Conservation (phyloP, 805 yeast genomes). For the Saturnispora silvae region DNA sequence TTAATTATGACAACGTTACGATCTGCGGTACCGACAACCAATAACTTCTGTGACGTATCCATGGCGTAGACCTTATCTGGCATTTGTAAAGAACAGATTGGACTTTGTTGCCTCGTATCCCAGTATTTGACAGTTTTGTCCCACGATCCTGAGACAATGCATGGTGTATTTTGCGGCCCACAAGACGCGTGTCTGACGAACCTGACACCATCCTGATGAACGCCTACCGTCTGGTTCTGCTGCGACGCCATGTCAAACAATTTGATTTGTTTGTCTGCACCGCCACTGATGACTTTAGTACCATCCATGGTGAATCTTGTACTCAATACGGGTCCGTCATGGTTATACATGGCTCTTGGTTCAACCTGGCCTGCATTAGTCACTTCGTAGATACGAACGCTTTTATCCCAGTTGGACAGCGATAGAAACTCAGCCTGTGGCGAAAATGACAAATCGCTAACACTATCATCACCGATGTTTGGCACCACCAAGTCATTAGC, state of each 20-base stretch:
- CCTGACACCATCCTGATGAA: conserved; percentile 73
- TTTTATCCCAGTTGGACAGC: conserved; percentile 89
- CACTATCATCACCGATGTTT: conserved; percentile 87
- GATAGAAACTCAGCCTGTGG: conserved; percentile 76
- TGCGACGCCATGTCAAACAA: conserved; percentile 74
- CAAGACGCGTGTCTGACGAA: conserved; percentile 68
- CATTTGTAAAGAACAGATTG: conserved; percentile 68
- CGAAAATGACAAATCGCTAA: conserved; percentile 75
- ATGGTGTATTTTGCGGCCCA: conserved; percentile 74
- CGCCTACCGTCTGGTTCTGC: conserved; percentile 76
- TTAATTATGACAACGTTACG: conserved; percentile 70
- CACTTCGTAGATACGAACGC: conserved; percentile 86
- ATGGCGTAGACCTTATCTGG: conserved; percentile 88
- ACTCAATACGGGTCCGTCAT: conserved; percentile 76
- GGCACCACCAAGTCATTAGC: conserved; percentile 60
- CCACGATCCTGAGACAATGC: conserved; percentile 91
- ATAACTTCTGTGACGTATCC: conserved; percentile 71
- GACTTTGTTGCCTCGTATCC: conserved; percentile 82
- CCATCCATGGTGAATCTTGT: conserved; percentile 85
- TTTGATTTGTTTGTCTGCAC: conserved; percentile 81
- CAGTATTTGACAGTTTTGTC: conserved; percentile 90
- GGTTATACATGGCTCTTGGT: conserved; percentile 84
- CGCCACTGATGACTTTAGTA: conserved; percentile 76
- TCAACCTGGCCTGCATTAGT: conserved; percentile 65
- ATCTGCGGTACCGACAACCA: conserved; percentile 93